Evolutionary conservation across 2,329 filamentous ascomycete species (phyloP).

Genomic region (Cercospora nicotianae): DNA sequence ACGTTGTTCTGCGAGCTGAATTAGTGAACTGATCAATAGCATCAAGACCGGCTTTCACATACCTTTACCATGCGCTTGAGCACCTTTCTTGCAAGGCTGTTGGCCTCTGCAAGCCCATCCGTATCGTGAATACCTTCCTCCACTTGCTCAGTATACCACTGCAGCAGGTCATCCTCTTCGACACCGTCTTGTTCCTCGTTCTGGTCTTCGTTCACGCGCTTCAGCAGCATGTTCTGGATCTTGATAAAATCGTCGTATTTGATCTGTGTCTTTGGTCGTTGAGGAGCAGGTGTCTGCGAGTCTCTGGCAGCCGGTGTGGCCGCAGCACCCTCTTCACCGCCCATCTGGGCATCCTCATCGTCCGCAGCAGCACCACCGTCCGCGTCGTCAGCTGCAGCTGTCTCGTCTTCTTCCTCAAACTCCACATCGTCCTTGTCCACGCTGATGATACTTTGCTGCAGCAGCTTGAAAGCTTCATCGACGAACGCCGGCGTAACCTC

Average conservation of each 20-base stretch:
- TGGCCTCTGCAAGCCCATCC: conserved; percentile 77
- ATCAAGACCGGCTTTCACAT: neutral
- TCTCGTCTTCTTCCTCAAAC: conserved; percentile 71
- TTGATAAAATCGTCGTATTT: conserved; percentile 93
- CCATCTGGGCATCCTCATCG: conserved; percentile 56
- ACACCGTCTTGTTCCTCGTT: conserved; percentile 74
- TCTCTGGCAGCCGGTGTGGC: conserved; percentile 42
- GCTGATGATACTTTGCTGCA: conserved; percentile 92
- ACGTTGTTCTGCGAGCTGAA: conserved; percentile 55
- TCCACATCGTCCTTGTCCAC: conserved; percentile 98
- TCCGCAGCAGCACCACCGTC: conserved; percentile 44
- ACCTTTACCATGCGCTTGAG: conserved; percentile 96
- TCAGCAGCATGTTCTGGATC: conserved; percentile 84
- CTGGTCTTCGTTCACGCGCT: conserved; percentile 82
- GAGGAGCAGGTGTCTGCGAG: conserved; percentile 44
- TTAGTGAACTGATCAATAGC: conserved; percentile 11
- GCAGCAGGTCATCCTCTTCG: conserved; percentile 74
- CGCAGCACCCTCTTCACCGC: conserved; percentile 39
- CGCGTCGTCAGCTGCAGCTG: conserved; percentile 52
- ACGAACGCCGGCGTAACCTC: conserved; percentile 85
- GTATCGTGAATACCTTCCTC: conserved; percentile 79
- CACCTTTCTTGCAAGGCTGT: conserved; percentile 74
- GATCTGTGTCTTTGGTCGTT: conserved; percentile 73
- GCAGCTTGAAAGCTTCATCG: conserved; percentile 83
- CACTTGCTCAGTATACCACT: conserved; percentile 91